A percentile compares a stretch with the other conserved stretches of the same genome.
These are phyloP conservation scores for Aspergillus brunneoviolaceus DNA, from an alignment of 2,329 filamentous ascomycete species.

Conservation along the genomic window DNA sequence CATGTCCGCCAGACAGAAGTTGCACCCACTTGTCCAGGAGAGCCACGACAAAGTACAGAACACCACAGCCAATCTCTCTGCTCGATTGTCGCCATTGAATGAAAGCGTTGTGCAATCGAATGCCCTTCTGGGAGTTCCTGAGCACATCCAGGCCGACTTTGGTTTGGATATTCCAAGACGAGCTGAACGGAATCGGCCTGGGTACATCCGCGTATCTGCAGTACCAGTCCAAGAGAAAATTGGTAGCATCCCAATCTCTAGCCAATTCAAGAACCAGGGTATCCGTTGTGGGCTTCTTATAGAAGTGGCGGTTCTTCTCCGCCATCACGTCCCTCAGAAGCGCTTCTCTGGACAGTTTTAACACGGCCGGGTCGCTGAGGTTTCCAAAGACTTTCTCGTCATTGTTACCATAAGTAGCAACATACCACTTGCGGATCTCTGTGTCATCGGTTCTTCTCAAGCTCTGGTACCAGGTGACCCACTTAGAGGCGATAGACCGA, in stretches of 20 bases:
- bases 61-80: constrained; percentile 54
- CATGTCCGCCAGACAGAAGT: constrained; percentile 46
- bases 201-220: constrained; percentile 49
- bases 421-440: constrained; percentile 43
- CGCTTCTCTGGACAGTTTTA: constrained; percentile 49
- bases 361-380: constrained; percentile 50
- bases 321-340: constrained; percentile 48
- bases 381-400: constrained; percentile 43
- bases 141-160: constrained; percentile 56
- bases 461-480: constrained; percentile 56
- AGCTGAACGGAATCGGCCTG: constrained; percentile 55
- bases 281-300: constrained; percentile 46
- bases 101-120: constrained; percentile 57
- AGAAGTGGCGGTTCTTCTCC: constrained; percentile 46
- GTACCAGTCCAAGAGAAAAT: constrained; percentile 57
- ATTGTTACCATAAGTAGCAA: constrained; percentile 33
- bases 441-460: constrained; percentile 41
- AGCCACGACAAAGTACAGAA: constrained; percentile 56
- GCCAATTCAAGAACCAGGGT: constrained; percentile 52
- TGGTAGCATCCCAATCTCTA: constrained; percentile 52
- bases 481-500: constrained; percentile 55
- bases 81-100: constrained; percentile 59
- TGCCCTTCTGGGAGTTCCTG: constrained; percentile 54
- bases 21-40: constrained; percentile 58
- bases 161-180: constrained; percentile 58